These are phyloP conservation scores for Penicillium sp. DNA, from an alignment of 2,329 filamentous ascomycete genomes.

Conservation along the genomic window DNA sequence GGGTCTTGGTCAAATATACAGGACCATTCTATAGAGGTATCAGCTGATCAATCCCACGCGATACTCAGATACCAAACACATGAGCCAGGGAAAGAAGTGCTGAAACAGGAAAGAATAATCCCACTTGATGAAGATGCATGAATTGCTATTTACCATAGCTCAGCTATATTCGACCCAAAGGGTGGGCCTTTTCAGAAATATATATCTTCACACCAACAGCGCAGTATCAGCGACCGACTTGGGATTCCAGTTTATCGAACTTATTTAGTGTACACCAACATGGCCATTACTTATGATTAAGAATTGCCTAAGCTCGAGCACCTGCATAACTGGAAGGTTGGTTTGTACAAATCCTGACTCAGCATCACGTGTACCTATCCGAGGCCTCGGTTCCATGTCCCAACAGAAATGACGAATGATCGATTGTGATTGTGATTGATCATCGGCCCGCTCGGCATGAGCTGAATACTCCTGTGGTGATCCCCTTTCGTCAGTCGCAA, in stretches of 20 bases:
- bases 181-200: not conserved
- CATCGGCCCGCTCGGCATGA: conserved; percentile 12
- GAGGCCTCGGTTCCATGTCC: conserved; percentile 21
- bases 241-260: too few relatives aligned
- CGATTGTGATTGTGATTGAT: conserved; percentile 12
- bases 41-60: conserved; percentile 10
- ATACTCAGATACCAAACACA: conserved; percentile 1
- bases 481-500: not conserved
- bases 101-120: not conserved
- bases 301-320: not conserved
- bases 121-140: not conserved
- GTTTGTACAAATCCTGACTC: conserved; percentile 5
- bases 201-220: too few relatives aligned
- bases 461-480: conserved; percentile 6
- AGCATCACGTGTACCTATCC: conserved; percentile 20
- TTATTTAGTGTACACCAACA: too few relatives aligned
- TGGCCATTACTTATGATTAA: too few relatives aligned
- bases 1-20: not conserved
- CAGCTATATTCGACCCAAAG: not conserved
- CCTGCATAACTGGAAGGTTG: not conserved
- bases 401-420: conserved; percentile 16
- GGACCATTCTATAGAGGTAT: not conserved
- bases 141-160: not conserved
- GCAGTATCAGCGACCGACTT: too few relatives aligned
- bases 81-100: not conserved